Base-by-base conservation (phyloP, 1,284 basidiomycete species). In the Meira miltonrushii region DNA sequence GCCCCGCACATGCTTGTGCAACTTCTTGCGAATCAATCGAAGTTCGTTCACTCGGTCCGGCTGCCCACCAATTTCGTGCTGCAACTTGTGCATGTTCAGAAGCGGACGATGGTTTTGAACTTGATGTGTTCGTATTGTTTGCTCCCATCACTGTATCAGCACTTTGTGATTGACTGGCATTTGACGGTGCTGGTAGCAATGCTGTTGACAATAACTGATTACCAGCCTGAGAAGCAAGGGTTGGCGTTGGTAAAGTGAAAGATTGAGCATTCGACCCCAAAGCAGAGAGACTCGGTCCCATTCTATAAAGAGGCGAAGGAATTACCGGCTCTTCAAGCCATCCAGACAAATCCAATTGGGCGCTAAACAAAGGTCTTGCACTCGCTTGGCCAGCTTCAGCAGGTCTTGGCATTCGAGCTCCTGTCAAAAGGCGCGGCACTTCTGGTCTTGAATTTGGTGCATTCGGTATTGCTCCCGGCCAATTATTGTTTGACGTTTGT, bases 251-350 rank as follows among this genome's bases (percentile, higher is more conserved):
- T n/a, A 65, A 62, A 23, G 46, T n/a, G 15, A 57, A 64, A 23
- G 17, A 10, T 12, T 52, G 11, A 12, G 12, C 39, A 17, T 19
- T 28, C 5, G 41, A 47, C 62, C 67, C 60, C 59, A 73, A 53
- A 61, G 60, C 38, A 37, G 58, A 43, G 37, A 71, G 40, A 48
- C 69, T 68, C 5, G 75, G 68, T 0, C 75, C 75, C 58, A 66
- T 66, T 25, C 71, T 67, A 38, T 76, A 75, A 53, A 76, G 53
- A 1, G 75, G 74, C 10, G 75, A 76, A 4, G 75, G 74, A 2
- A 75, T 67, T 2, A 77, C 69, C 1, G 75, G 72, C 50, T 77
- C 75, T 23, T 69, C 74, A 11, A 77, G 70, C 75, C 75, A 77
- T 12, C 69, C 61, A 0, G 68, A 70, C n/a, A 75, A 62, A 40